Percentiles rank a stretch among this genome's conserved stretches.
These are phyloP conservation scores for Aphanomyces cochlioides DNA, from an alignment of 352 stramenopile species.

Conservation along the genomic window DNA sequence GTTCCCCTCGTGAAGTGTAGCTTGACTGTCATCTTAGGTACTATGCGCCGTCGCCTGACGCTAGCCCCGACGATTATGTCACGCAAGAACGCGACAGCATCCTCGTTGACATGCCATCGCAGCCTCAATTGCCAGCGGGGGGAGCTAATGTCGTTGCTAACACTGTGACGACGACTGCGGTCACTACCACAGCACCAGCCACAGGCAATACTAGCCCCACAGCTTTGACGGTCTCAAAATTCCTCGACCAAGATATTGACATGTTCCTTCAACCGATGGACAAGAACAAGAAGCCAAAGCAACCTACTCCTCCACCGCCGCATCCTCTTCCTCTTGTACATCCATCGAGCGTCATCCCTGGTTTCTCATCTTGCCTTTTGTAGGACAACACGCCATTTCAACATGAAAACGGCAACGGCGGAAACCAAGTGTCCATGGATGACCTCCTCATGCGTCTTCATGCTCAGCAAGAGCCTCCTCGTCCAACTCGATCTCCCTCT, in stretches of 20 bases:
- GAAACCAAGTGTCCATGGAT: background rate
- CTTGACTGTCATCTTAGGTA: background rate
- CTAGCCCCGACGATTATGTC: constrained; percentile 25
- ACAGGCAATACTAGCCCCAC: constrained; percentile 15
- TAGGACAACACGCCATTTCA: no score
- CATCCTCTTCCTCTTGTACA: constrained; percentile 9
- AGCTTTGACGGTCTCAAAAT: constrained; percentile 17
- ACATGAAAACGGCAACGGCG: constrained; percentile 2
- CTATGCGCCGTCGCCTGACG: constrained; percentile 24
- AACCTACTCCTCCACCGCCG: background rate
- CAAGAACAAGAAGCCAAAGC: background rate
- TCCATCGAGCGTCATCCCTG: no score
- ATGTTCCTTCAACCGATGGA: constrained; percentile 31
- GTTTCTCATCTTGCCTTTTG: no score
- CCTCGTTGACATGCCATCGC: constrained; percentile 29
- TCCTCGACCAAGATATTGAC: constrained; percentile 30
- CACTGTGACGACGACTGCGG: background rate
- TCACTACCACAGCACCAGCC: no score
- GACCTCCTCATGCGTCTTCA: background rate
- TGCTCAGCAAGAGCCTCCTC: background rate
- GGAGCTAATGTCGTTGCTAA: background rate
- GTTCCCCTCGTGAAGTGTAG: background rate
- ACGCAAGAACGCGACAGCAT: constrained; percentile 28
- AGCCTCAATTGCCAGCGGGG: constrained; percentile 1
- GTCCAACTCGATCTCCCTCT: no score